A percentile compares a stretch with the other conserved stretches of the same genome.
phyloP scores from a whole-genome alignment of 2,329 filamentous ascomycete species.

The Sporothrix curviconia region DNA sequence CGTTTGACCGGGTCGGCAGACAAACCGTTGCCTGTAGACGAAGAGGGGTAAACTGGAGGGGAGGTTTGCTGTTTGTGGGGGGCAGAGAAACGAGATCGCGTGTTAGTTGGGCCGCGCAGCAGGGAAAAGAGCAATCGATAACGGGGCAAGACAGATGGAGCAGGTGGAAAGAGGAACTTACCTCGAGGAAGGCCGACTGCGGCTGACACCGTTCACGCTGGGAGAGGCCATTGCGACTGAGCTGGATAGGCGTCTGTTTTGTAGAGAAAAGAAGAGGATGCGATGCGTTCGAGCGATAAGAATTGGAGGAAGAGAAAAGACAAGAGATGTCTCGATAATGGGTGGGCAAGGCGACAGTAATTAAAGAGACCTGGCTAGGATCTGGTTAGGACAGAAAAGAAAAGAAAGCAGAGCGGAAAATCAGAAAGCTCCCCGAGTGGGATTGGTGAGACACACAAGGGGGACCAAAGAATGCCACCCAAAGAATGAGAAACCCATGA shows the following conservation, averaged over 20 bases:
- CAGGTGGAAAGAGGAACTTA: background rate
- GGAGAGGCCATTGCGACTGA: constrained; percentile 19
- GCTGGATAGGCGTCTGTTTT: too few relatives aligned
- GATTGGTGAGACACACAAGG: constrained; percentile 2
- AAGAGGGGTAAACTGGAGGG: too few relatives aligned
- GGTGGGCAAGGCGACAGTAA: background rate
- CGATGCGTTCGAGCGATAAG: background rate
- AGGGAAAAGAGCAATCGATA: too few relatives aligned
- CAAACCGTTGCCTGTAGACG: too few relatives aligned
- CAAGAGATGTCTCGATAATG: background rate
- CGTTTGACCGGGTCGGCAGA: constrained; percentile 71
- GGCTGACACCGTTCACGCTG: constrained; percentile 19
- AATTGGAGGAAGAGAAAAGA: background rate
- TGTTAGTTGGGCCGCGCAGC: too few relatives aligned
- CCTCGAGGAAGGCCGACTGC: constrained; percentile 19
- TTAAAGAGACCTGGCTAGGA: background rate
- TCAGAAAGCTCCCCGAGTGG: background rate
- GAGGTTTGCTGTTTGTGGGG: too few relatives aligned
- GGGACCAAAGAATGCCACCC: constrained; percentile 4
- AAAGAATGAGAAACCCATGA: too few relatives aligned
- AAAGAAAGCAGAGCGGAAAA: background rate
- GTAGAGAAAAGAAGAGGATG: background rate
- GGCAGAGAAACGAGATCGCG: too few relatives aligned
- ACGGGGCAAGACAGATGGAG: background rate
- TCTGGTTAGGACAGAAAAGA: background rate